phyloP scores from a whole-genome alignment of 2,329 filamentous ascomycete species.

The Trichoderma asperellum region DNA sequence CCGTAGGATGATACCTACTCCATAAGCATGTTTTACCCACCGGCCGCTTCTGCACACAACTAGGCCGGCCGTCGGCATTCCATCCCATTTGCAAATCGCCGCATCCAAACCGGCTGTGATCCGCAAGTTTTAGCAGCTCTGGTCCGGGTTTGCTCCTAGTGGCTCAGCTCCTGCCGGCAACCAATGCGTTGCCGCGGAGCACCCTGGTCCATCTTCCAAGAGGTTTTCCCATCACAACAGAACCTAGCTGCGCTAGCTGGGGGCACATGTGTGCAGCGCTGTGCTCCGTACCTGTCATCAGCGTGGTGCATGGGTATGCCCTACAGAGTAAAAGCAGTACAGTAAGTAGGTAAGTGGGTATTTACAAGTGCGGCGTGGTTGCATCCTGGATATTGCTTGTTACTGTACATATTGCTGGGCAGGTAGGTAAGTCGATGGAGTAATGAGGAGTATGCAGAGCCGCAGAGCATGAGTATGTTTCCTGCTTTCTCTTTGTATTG shows the following conservation, averaged over 20 bases:
- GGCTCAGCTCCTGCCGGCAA: conserved; percentile 22
- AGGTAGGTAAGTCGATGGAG: neutral
- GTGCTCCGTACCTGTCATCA: conserved; percentile 18
- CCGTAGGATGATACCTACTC: neutral
- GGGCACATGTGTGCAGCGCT: neutral
- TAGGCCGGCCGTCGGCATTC: conserved; percentile 5
- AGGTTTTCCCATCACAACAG: conserved; percentile 22
- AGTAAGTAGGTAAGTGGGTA: neutral
- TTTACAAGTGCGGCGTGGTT: neutral
- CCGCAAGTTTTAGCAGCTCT: conserved; percentile 19
- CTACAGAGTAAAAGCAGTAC: neutral
- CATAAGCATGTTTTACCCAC: conserved; percentile 10
- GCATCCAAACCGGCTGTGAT: conserved; percentile 23
- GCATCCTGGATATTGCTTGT: neutral
- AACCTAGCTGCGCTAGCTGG: conserved; percentile 1
- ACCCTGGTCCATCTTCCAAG: conserved; percentile 20
- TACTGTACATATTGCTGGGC: neutral
- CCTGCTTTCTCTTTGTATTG: neutral
- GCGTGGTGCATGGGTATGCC: neutral
- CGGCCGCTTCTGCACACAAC: conserved; percentile 5
- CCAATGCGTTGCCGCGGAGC: conserved; percentile 24
- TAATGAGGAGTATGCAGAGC: neutral
- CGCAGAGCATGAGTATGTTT: neutral
- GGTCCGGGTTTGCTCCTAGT: conserved; percentile 21
- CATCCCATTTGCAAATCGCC: conserved; percentile 25